Evolutionary conservation across 1,284 basidiomycete species (phyloP), one percentile per base, ranked within the genome.

Genomic region (Trichosporon faecale): DNA sequence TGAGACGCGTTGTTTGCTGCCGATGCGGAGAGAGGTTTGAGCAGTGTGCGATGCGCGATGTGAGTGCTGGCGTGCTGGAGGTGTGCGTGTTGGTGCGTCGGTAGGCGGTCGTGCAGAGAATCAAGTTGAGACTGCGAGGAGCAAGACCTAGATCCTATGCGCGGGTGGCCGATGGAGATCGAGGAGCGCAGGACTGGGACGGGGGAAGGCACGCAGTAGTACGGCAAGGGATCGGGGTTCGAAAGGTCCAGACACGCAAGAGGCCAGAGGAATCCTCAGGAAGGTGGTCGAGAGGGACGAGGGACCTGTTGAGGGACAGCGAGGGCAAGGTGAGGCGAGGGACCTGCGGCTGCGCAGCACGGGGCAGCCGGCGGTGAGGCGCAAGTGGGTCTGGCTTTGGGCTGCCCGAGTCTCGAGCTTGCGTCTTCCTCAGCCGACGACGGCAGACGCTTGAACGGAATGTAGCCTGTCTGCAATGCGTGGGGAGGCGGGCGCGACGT

Each of bases 311-410:
- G 49, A 52, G 49, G 49, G 49, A 52, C 49, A 5, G 35, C 11
- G 33, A 35, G 35, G 11, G 35, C n/a, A 37, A 3, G 35, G 35
- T 37, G 11, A 37, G 21, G 49, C 23, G 49, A 52, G 49, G 49
- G 49, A 52, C 49, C 49, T 52, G 49, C 49, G 49, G 49, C 49
- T 52, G 49, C 49, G 49, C 49, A 52, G 49, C 49, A 52, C 49
- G 49, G 49, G 49, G 49, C 49, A 52, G 49, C 49, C 49, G 49
- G 49, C 21, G 49, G n/a, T 21, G 11, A n/a, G 49, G 49, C 49
- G 49, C 49, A 52, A 52, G 49, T 52, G 49, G 49, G 49, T 52
- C 18, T 25, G 21, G n/a, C 49, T 23, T 52, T 23, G n/a, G 16
- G 9, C 23, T 52, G 18, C 21, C 21, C 44, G 44, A 46, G 18